Conservation (phyloP, 495 filamentous ascomycete species). For the Aspergillus egyptiacus region DNA sequence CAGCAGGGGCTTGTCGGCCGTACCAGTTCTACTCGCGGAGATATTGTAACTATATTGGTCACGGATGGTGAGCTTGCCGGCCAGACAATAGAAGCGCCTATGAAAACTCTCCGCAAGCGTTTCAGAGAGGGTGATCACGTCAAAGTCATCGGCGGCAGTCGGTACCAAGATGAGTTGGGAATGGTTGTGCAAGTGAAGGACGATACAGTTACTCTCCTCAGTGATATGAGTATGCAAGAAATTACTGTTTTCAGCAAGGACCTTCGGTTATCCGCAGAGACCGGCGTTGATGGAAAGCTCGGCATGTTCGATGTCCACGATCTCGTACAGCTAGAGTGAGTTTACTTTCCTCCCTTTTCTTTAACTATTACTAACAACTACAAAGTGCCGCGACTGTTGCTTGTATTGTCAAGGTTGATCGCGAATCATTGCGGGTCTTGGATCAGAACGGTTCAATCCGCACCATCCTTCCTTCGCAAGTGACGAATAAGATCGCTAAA, state of each 20-base stretch:
- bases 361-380: constrained; percentile 26
- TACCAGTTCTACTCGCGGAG: constrained; percentile 77
- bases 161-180: constrained; percentile 87
- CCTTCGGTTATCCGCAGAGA: constrained; percentile 83
- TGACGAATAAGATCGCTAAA: constrained; percentile 76
- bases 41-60: constrained; percentile 89
- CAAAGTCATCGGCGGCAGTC: constrained; percentile 94
- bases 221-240: constrained; percentile 83
- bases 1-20: constrained; percentile 86
- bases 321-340: constrained; percentile 86
- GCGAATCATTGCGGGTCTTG: constrained; percentile 81
- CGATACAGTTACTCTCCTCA: constrained; percentile 85
- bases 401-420: constrained; percentile 90
- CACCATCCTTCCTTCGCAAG: constrained; percentile 80
- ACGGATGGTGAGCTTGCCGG: constrained; percentile 75
- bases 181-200: constrained; percentile 92
- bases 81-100: constrained; percentile 83
- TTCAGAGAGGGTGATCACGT: constrained; percentile 96
- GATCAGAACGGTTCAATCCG: constrained; percentile 84
- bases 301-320: constrained; percentile 89
- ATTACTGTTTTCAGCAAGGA: constrained; percentile 99
- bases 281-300: constrained; percentile 69
- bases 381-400: constrained; percentile 74
- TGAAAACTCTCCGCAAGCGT: constrained; percentile 86
- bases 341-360: constrained; percentile 6